Conservation (phyloP, 176 grass and related monocot species). For the Triticum monococcum region DNA sequence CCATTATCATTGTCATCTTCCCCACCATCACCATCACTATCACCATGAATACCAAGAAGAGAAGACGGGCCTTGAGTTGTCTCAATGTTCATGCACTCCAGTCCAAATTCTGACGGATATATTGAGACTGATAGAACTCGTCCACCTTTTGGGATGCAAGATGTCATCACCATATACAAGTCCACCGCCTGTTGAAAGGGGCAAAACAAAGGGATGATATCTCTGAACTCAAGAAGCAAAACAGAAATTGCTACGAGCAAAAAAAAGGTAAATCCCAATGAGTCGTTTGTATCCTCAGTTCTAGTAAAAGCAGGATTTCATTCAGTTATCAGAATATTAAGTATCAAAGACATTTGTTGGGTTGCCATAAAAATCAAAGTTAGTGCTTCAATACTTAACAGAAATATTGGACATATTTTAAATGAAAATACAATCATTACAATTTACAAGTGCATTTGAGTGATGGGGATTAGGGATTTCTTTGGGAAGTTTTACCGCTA, state of each 20-base stretch:
- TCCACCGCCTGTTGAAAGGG: slow-evolving; percentile 66
- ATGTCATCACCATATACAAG: slow-evolving; percentile 87
- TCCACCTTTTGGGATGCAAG: slow-evolving; percentile 68
- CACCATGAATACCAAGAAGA: slow-evolving; percentile 45
- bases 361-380: too few relatives aligned
- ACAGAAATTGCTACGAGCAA: neutral
- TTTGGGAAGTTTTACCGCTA: too few relatives aligned
- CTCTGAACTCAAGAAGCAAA: neutral
- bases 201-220: neutral
- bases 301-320: neutral
- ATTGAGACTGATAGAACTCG: slow-evolving; percentile 60
- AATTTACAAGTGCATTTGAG: too few relatives aligned
- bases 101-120: slow-evolving; percentile 89
- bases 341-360: too few relatives aligned
- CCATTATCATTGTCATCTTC: neutral
- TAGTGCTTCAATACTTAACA: too few relatives aligned
- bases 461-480: too few relatives aligned
- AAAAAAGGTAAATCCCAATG: neutral
- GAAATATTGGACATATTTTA: too few relatives aligned
- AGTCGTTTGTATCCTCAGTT: neutral
- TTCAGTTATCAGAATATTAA: too few relatives aligned
- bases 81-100: slow-evolving; percentile 86
- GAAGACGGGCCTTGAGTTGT: slow-evolving; percentile 55
- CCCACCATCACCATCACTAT: slow-evolving; percentile 10
- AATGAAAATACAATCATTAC: too few relatives aligned